Evolutionary conservation across 1,139 yeast species (phyloP).

Genomic region (Pneumocystis carinii): DNA sequence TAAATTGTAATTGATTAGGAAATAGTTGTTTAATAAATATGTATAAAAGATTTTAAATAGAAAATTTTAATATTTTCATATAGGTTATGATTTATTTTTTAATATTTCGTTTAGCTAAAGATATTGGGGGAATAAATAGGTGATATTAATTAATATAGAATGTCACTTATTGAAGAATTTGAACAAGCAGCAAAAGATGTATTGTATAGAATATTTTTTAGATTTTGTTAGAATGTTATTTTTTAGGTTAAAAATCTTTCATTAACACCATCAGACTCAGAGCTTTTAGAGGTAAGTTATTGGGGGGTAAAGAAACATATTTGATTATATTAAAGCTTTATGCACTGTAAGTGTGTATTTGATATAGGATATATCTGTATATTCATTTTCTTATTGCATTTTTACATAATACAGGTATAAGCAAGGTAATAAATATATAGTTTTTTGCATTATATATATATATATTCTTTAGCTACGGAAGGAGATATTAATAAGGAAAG

Average conservation of each 20-base stretch:
- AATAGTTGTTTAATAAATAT: no score
- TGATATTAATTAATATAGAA: not conserved
- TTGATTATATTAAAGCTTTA: not conserved
- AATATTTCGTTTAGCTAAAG: not conserved
- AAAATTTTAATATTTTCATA: not conserved
- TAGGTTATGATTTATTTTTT: not conserved
- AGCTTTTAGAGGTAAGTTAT: not conserved
- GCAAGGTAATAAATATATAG: not conserved
- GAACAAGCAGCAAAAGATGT: not conserved
- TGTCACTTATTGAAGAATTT: not conserved
- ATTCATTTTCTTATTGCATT: not conserved
- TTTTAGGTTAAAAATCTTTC: not conserved
- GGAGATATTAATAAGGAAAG: not conserved
- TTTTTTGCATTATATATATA: not conserved
- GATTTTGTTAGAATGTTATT: not conserved
- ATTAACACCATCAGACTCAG: not conserved
- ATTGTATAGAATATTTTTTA: not conserved
- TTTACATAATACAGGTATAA: not conserved
- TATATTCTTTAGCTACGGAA: not conserved
- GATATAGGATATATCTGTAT: not conserved
- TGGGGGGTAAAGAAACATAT: not conserved
- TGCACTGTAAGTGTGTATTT: not conserved
- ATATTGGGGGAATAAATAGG: no score
- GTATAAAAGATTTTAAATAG: not conserved
- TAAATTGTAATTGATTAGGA: not conserved